Evolutionary conservation across 176 grass and related monocot genomes (phyloP).

Genomic region (Triticum turgidum): DNA sequence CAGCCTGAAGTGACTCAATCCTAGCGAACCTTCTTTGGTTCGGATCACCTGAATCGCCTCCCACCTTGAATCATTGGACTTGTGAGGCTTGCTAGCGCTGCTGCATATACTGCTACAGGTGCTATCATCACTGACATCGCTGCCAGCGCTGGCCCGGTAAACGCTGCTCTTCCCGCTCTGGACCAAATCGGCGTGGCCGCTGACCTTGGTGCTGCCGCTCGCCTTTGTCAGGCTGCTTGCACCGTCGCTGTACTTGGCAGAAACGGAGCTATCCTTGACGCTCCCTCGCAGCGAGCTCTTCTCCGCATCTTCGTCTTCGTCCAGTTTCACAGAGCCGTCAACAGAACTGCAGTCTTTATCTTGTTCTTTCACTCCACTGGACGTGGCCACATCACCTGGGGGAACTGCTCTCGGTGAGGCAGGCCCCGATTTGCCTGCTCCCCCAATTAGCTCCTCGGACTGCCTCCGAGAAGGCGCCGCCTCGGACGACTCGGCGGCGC

Average conservation of each 20-base stretch:
- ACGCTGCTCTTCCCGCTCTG: conserved; percentile 55
- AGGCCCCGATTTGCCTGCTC: conserved; percentile 5
- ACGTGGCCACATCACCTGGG: not conserved
- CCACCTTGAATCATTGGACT: conserved; percentile 74
- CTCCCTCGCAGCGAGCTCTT: conserved; percentile 36
- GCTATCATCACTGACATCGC: conserved; percentile 71
- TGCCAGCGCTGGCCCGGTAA: conserved; percentile 48
- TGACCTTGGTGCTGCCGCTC: conserved; percentile 43
- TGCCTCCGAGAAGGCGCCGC: not conserved
- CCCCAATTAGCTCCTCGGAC: not conserved
- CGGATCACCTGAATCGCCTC: conserved; percentile 59
- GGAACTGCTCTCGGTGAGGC: not conserved
- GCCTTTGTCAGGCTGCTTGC: conserved; percentile 40
- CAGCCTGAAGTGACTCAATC: conserved; percentile 67
- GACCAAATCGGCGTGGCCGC: conserved; percentile 31
- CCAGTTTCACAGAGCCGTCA: conserved; percentile 31
- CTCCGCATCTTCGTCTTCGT: conserved; percentile 19
- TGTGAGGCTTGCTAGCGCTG: conserved; percentile 65
- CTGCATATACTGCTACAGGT: conserved; percentile 72
- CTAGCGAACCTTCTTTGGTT: conserved; percentile 48
- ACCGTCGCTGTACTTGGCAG: conserved; percentile 36
- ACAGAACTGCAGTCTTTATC: not conserved
- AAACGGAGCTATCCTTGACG: conserved; percentile 41
- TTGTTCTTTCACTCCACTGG: conserved; percentile 16
- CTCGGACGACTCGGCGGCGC: not conserved